A percentile compares a stretch with the other conserved stretches of the same genome.
phyloP scores from a whole-genome alignment of 2,329 filamentous ascomycete genomes.

The Calonectria leucothoes region DNA sequence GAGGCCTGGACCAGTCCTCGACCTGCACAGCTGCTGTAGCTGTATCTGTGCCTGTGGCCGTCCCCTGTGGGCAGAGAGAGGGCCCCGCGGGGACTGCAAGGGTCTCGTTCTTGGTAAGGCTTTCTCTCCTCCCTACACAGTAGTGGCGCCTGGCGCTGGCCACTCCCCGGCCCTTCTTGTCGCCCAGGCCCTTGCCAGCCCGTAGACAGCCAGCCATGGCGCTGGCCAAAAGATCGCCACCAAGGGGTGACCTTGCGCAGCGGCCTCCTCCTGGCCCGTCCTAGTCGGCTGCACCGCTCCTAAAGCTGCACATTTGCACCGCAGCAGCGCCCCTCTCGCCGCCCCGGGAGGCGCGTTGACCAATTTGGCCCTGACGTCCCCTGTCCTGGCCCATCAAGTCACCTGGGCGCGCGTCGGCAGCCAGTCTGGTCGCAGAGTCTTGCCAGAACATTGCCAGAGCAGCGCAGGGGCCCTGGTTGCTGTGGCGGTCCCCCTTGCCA shows the following conservation, averaged over 20 bases:
- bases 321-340: conserved; percentile 10
- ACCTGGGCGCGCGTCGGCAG: conserved; percentile 1
- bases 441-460: conserved; percentile 10
- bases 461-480: conserved; percentile 3
- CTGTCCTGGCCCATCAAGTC: conserved; percentile 18
- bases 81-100: conserved; percentile 9
- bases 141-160: conserved; percentile 1
- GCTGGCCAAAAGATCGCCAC: conserved; percentile 17
- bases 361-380: conserved; percentile 18
- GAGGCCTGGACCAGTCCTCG: neutral
- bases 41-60: conserved; percentile 7
- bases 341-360: conserved; percentile 14
- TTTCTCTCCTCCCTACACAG: neutral
- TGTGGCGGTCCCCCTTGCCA: conserved; percentile 11
- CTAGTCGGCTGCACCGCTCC: conserved; percentile 9
- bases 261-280: conserved; percentile 10
- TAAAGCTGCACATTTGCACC: conserved; percentile 15
- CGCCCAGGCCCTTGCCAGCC: conserved; percentile 3
- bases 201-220: conserved; percentile 7
- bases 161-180: neutral
- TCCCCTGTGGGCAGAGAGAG: conserved; percentile 5
- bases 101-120: conserved; percentile 9
- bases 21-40: neutral
- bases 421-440: conserved; percentile 7
- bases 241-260: conserved; percentile 18